phyloP scores from a whole-genome alignment of 192 early-diverging fungal genomes.

The Kappamyces sp. region DNA sequence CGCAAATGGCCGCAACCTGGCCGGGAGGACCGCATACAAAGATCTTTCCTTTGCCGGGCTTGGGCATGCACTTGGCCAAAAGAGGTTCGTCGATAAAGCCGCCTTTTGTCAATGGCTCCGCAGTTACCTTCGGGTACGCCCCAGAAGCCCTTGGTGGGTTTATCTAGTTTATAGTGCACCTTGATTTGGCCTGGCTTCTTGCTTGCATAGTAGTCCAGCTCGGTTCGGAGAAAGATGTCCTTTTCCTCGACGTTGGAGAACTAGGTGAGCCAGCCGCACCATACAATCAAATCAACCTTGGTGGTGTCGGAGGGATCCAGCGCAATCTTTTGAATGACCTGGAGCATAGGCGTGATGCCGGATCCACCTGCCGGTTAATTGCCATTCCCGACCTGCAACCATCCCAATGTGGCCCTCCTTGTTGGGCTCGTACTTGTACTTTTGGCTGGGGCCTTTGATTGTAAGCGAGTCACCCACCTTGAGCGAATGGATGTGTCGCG shows the following conservation, averaged over 20 bases:
- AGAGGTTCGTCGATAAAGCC: constrained; percentile 72
- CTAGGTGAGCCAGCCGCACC: too few species aligned
- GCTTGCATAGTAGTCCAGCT: constrained; percentile 54
- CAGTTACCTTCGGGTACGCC: background rate
- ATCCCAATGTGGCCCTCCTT: constrained; percentile 64
- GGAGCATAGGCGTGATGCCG: constrained; percentile 76
- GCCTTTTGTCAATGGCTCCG: constrained; percentile 59
- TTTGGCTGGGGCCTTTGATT: constrained; percentile 76
- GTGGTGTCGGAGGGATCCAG: constrained; percentile 61
- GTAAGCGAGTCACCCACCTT: constrained; percentile 67
- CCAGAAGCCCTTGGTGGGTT: constrained; percentile 31
- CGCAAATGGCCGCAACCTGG: constrained; percentile 69
- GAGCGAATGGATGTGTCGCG: constrained; percentile 57
- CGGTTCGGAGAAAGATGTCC: constrained; percentile 61
- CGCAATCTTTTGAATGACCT: constrained; percentile 62
- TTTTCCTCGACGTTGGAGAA: constrained; percentile 65
- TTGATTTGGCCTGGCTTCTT: constrained; percentile 58
- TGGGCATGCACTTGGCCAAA: constrained; percentile 63
- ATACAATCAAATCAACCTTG: constrained; percentile 54
- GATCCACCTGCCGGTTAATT: background rate
- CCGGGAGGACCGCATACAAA: constrained; percentile 54
- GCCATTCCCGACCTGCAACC: constrained; percentile 80
- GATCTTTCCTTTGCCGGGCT: constrained; percentile 44
- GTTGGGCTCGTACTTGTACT: constrained; percentile 65
- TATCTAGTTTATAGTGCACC: constrained; percentile 62